Percentiles rank a stretch among this genome's conserved stretches.
phyloP scores from a whole-genome alignment of 2,329 filamentous ascomycete species.

The Ceratocystis colombiana region DNA sequence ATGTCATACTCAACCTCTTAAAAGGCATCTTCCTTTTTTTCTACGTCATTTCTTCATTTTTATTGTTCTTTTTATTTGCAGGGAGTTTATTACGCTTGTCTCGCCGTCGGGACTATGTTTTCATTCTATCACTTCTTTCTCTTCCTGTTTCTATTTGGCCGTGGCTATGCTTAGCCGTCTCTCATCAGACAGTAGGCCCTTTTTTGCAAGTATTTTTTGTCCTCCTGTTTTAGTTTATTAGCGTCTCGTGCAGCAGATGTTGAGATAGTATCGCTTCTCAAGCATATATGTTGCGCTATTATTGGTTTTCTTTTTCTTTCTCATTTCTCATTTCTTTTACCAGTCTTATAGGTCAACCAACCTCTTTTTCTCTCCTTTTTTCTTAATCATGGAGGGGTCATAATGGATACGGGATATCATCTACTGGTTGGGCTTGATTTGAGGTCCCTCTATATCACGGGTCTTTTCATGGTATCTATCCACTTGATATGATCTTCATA shows the following conservation, averaged over 20 bases:
- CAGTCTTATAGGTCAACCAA: constrained; percentile 15
- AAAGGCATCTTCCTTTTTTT: neutral
- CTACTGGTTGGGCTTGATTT: neutral
- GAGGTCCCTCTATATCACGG: neutral
- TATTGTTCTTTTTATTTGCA: neutral
- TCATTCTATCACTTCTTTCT: neutral
- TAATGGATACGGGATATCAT: neutral
- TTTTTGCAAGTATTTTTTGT: constrained; percentile 2
- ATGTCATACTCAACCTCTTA: neutral
- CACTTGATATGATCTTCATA: too few species aligned
- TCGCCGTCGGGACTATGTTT: neutral
- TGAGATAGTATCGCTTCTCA: neutral
- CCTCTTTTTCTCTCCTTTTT: constrained; percentile 12
- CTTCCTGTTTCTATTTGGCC: neutral
- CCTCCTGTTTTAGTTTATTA: neutral
- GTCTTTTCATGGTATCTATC: neutral
- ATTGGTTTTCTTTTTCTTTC: neutral
- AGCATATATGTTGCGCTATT: constrained; percentile 5
- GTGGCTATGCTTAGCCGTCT: neutral
- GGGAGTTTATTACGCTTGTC: neutral
- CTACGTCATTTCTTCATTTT: neutral
- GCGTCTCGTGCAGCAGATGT: constrained; percentile 7
- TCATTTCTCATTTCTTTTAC: neutral
- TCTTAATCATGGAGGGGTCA: constrained; percentile 3
- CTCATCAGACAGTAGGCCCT: neutral